phyloP scores from a whole-genome alignment of 768 basidiomycete genomes.

The Chalciporus chontae region DNA sequence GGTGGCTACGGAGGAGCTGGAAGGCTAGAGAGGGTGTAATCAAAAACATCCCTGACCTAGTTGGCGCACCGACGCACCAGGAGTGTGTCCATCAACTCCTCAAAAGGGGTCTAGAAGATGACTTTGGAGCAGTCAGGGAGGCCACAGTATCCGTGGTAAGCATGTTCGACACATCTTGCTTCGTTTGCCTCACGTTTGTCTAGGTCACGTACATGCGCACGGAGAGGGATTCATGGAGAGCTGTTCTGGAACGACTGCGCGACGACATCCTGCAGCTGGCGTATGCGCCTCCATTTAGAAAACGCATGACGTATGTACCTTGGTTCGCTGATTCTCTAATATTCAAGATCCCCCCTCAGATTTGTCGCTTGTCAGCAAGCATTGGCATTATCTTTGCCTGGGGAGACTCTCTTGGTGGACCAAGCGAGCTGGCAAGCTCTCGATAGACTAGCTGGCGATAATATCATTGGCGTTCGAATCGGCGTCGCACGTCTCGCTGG shows the following conservation, averaged over 20 bases:
- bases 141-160: constrained; percentile 66
- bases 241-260: constrained; percentile 36
- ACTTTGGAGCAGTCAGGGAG: constrained; percentile 82
- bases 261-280: constrained; percentile 44
- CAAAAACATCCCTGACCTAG: constrained; percentile 50
- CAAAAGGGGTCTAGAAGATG: constrained; percentile 63
- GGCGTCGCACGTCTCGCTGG: constrained; percentile 75
- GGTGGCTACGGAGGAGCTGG: constrained; percentile 66
- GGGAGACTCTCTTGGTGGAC: constrained; percentile 37
- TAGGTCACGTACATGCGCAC: constrained; percentile 50
- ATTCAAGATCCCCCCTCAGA: constrained; percentile 36
- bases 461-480: constrained; percentile 81
- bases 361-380: constrained; percentile 74
- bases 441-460: constrained; percentile 55
- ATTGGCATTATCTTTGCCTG: constrained; percentile 39
- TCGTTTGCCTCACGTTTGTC: constrained; percentile 14
- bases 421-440: constrained; percentile 50
- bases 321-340: constrained; percentile 8
- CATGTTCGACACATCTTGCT: constrained; percentile 6
- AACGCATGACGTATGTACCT: constrained; percentile 66
- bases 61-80: constrained; percentile 40
- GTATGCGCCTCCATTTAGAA: constrained; percentile 47
- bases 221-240: constrained; percentile 34
- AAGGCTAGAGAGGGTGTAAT: constrained; percentile 73
- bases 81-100: constrained; percentile 54